Percentiles rank a stretch among this genome's conserved stretches.
phyloP scores from a whole-genome alignment of 306 rosid genomes.

The Fragaria ananassa region DNA sequence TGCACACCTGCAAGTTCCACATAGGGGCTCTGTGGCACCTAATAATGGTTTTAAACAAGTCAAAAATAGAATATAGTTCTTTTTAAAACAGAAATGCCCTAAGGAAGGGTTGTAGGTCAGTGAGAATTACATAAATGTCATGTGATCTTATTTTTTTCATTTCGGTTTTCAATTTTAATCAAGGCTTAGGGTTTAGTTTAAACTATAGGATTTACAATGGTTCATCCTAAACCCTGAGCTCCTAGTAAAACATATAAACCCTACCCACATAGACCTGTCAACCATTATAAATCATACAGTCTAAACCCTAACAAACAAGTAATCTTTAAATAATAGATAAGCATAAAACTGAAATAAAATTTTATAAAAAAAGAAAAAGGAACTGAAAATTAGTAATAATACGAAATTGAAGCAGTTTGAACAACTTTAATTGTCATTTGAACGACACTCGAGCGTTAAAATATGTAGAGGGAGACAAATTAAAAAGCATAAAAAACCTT shows the following conservation, averaged over 20 bases:
- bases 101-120: neutral
- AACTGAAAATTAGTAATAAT: neutral
- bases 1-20: constrained; percentile 66
- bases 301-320: neutral
- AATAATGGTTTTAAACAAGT: constrained; percentile 7
- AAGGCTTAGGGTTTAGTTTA: neutral
- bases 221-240: neutral
- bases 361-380: neutral
- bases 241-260: neutral
- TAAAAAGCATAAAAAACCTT: neutral
- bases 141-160: neutral
- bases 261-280: neutral
- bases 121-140: neutral
- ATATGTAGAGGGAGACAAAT: neutral
- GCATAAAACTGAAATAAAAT: neutral
- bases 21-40: constrained; percentile 63
- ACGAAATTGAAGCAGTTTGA: neutral
- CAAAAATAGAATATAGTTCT: neutral
- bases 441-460: neutral
- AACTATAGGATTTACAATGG: neutral
- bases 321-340: neutral
- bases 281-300: neutral
- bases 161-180: neutral
- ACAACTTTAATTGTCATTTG: neutral
- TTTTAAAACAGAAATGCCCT: neutral